Base-by-base conservation (phyloP, 139 green algal genomes). In the Coccomyxa sp. region DNA sequence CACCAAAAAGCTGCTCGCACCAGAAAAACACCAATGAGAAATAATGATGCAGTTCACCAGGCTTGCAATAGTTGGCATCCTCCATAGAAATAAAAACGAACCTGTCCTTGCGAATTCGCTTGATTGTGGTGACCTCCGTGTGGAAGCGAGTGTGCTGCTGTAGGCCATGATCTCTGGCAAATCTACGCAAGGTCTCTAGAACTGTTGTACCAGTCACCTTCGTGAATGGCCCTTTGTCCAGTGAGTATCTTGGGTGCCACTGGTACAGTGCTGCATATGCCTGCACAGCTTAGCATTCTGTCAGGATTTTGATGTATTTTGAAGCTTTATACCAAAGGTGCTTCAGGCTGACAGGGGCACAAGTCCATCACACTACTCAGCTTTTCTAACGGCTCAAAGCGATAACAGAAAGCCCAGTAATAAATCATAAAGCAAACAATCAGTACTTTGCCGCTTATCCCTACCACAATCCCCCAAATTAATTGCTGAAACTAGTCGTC, bases 221-320 rank as follows among this genome's bases (percentile, higher is more conserved):
- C 9, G 68, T 74, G 78, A 82, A 82, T 14, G 78, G 78, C 15
- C 28, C 71, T 1, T 45, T 25, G 58, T 32, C 57, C 32, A 82
- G 25, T 16, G 18, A 13, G 27, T 75, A 82, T 14, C 15, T 30
- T 18, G 18, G 0, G 58, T 82, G 17, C 78, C 78, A 82, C 21
- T 71, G 23, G 71, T 82, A 82, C 27, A 74, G 25, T 1, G 78
- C 78, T 30, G 78, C 78, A 12, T 82, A 45, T 13, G 78, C 78
- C 78, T 82, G 78, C 57, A 75, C 18, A 51, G 12, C 16, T n/a
- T 32, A 60, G 76, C 38, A 17, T 21, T 13, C n/a, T 45, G 27
- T 38, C 27, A 51, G 9, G 3, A 10, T 79, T 51, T 51, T 51
- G 38, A 51, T 51, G 3, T 51, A 7, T 7, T 51, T 51, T 11